Percentiles rank a stretch among this genome's conserved stretches.
Evolutionary conservation across 73 alveolate genomes (phyloP).

Genomic region (Paramecium tetraurelia): DNA sequence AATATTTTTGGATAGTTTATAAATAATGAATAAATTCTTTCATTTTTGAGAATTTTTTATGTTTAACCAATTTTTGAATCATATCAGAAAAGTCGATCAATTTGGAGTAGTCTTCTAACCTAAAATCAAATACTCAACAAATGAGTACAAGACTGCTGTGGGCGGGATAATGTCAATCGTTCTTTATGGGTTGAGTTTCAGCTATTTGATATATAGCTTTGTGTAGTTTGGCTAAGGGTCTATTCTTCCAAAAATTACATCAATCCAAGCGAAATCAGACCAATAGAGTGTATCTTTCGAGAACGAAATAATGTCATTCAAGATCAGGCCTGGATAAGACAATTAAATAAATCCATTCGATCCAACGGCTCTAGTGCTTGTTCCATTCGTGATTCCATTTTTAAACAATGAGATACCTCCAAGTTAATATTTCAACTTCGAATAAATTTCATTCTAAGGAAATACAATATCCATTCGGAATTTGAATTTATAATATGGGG

Average conservation of each 20-base stretch:
- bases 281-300: neutral
- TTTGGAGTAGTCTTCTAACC: constrained; percentile 9
- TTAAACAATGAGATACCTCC: neutral
- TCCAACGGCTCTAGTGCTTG: neutral
- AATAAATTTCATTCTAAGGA: neutral
- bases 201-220: constrained; percentile 4
- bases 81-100: neutral
- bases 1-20: neutral
- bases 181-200: constrained; percentile 24
- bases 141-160: neutral
- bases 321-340: neutral
- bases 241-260: neutral
- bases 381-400: neutral
- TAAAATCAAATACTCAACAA: neutral
- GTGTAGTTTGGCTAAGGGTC: neutral
- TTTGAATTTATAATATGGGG: neutral
- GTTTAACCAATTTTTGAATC: neutral
- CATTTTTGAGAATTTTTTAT: neutral
- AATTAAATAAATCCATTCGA: constrained; percentile 11
- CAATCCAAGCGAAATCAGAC: neutral
- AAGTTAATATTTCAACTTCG: neutral
- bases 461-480: neutral
- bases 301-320: neutral
- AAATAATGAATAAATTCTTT: neutral
- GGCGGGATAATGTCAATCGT: neutral